Evolutionary conservation across 1,139 yeast genomes (phyloP).

Genomic region (Debaryomyces sp.): DNA sequence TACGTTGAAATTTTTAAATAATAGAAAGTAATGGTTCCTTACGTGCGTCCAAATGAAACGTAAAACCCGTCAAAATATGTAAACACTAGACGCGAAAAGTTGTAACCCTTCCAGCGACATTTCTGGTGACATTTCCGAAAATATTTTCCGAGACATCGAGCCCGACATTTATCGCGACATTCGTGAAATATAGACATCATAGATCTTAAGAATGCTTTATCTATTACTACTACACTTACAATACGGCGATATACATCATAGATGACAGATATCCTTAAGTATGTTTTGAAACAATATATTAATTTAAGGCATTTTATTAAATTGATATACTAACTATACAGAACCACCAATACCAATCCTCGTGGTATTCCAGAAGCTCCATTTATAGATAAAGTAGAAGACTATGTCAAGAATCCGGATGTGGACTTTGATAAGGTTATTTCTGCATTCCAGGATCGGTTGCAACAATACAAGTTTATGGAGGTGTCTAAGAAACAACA

Average conservation of each 20-base stretch:
- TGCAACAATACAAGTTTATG: conserved; percentile 85
- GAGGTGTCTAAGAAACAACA: conserved; percentile 77
- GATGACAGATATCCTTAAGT: conserved; percentile 20
- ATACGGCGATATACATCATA: not conserved
- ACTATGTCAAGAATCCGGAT: conserved; percentile 64
- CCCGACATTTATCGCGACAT: not conserved
- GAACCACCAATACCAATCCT: conserved; percentile 67
- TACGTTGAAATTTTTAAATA: not conserved
- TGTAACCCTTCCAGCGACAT: not conserved
- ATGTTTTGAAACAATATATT: conserved; percentile 11
- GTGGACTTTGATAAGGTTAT: conserved; percentile 69
- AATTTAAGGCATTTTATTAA: not conserved
- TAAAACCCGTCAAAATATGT: not conserved
- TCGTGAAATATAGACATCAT: not conserved
- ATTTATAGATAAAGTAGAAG: conserved; percentile 83
- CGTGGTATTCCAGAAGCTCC: conserved; percentile 98
- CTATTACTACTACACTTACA: not conserved
- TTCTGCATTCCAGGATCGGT: conserved; percentile 73
- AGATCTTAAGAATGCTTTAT: not conserved
- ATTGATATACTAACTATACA: conserved; percentile 27
- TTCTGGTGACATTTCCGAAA: not conserved
- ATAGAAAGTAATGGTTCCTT: not conserved
- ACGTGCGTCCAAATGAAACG: not conserved
- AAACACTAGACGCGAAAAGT: not conserved
- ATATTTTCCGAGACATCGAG: not conserved